A percentile compares a stretch with the other conserved stretches of the same genome.
Conservation (phyloP, 2,329 filamentous ascomycete genomes). For the Ilyonectria destructans region DNA sequence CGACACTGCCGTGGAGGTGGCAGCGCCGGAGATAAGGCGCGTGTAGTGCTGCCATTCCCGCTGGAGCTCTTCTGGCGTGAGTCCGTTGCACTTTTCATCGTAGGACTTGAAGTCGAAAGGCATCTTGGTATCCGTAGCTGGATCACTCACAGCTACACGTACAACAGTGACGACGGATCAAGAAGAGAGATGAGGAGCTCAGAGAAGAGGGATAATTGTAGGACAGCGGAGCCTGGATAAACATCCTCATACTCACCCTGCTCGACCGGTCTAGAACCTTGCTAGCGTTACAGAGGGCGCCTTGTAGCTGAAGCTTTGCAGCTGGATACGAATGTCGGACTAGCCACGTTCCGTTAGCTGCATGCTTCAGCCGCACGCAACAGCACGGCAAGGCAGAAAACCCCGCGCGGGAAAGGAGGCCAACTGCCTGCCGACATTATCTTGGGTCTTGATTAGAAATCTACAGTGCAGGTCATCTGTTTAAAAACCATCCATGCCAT, state of each 20-base stretch:
- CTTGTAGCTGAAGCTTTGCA: neutral
- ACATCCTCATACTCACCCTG: neutral
- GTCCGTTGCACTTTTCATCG: slow-evolving; percentile 56
- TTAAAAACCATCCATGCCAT: neutral
- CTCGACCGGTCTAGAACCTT: neutral
- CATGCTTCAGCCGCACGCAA: neutral
- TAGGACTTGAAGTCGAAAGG: slow-evolving; percentile 60
- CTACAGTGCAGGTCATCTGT: neutral
- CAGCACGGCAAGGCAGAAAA: neutral
- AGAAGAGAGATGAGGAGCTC: neutral
- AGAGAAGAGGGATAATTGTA: neutral
- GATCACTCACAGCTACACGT: neutral
- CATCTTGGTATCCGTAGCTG: slow-evolving; percentile 45
- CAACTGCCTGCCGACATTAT: neutral
- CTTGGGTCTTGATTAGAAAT: neutral
- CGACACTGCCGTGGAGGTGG: slow-evolving; percentile 59
- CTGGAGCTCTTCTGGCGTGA: slow-evolving; percentile 57
- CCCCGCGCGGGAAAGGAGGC: neutral
- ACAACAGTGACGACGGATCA: neutral
- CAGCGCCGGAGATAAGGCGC: slow-evolving; percentile 58
- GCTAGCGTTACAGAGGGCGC: neutral
- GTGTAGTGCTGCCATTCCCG: slow-evolving; percentile 62
- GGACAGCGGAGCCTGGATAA: neutral
- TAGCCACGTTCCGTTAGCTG: neutral
- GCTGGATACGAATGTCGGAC: neutral